phyloP scores from a whole-genome alignment of 257 asterid species.

The Leonotis leonurus region DNA sequence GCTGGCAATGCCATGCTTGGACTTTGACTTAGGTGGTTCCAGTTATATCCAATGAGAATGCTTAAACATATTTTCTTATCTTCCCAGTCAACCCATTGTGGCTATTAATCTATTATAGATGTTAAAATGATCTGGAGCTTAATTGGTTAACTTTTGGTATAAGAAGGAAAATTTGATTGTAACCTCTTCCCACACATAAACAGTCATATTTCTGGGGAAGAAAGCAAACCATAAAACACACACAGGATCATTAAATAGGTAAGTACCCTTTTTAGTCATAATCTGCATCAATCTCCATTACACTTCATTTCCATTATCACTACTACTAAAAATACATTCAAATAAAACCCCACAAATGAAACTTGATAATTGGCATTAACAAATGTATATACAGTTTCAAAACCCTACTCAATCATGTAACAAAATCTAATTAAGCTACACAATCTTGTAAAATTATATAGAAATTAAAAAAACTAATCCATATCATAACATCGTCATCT shows the following conservation, averaged over 20 bases:
- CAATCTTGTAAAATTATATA: neutral
- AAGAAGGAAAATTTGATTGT: neutral
- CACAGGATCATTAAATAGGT: too few species aligned
- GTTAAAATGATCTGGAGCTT: too few species aligned
- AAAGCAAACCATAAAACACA: too few species aligned
- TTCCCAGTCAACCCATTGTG: too few species aligned
- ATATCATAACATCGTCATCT: neutral
- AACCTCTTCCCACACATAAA: neutral
- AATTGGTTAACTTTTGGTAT: too few species aligned
- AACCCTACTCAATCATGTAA: neutral
- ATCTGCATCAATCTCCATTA: too few species aligned
- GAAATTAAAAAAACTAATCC: neutral
- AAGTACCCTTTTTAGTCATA: too few species aligned
- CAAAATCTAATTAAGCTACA: neutral
- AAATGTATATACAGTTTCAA: neutral
- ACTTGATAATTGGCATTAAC: neutral
- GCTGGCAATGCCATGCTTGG: constrained; percentile 2
- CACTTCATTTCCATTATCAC: neutral
- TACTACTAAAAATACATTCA: too few species aligned
- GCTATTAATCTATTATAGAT: too few species aligned
- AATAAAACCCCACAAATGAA: neutral
- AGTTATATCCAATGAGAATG: neutral
- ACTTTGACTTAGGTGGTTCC: neutral
- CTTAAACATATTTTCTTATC: neutral
- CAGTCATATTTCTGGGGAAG: neutral